Evolutionary conservation across 2,329 filamentous ascomycete genomes (phyloP), one percentile per base, ranked within the genome.

Genomic region (Ceratocystis ficicola): DNA sequence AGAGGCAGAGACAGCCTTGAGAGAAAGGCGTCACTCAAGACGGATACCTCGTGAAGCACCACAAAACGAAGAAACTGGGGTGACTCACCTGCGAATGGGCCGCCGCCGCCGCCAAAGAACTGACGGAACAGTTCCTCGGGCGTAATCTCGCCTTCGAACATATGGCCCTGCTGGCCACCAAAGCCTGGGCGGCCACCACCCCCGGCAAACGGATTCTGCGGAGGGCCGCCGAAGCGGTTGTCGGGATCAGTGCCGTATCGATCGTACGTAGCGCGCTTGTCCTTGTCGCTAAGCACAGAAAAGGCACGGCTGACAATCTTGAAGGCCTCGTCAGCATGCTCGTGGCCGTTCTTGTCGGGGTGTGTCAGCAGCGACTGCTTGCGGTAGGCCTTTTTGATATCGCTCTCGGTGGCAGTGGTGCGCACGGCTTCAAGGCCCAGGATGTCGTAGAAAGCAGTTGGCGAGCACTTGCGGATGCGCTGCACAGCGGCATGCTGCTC

Each of bases 281-380:
- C 93, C 73, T 90, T 83, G 75, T 99, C 94, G 68, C 90, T 93
- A 62, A 99, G 80, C 64, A 97, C 85, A 71, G 95, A 89, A 75
- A 99, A 99, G 17, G 94, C 94, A 71, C 90, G 83, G 72, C 90
- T 89, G 28, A 99, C 91, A 89, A 96, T 89, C 80, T 99, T 99
- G 79, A 99, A 99, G 41, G 94, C 94, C 78, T 99, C 94, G 74
- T 96, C 94, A 65, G 94, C 93, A 68, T 95, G 86, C 46, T 93
- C 87, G 75, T 96, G 92, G 63, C 92, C 92, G 81, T 99, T 99
- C 80, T 99, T 99, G 80, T 99, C 94, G 69, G 94, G 94, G 80
- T 99, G 94, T 68, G 94, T 99, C 73, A 97, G 81, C 72, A 99
- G 79, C 74, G 89, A 94, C 74, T 95, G 82, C 78, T 96, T 97